Conservation (phyloP, 108 stramenopile genomes). For the Nitzschia putrida region DNA sequence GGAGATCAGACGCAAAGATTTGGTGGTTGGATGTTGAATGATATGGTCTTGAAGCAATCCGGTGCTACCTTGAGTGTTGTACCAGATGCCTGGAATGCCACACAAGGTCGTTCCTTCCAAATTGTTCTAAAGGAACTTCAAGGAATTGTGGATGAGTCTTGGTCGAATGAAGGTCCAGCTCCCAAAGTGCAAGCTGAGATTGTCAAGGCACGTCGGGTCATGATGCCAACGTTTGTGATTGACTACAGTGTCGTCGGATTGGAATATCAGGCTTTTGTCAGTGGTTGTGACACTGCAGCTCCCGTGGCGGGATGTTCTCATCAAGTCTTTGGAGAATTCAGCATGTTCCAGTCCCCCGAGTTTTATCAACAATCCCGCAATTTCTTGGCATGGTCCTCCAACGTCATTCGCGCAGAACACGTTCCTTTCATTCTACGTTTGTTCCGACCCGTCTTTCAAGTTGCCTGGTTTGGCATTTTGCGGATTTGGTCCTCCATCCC, state of each 20-base stretch:
- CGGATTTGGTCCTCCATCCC: slow-evolving; percentile 47
- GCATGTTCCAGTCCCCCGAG: slow-evolving; percentile 20
- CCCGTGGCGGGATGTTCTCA: slow-evolving; percentile 73
- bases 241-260: slow-evolving; percentile 73
- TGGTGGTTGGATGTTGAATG: slow-evolving; percentile 71
- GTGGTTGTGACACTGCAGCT: slow-evolving; percentile 69
- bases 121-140: slow-evolving; percentile 64
- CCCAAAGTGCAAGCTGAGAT: slow-evolving; percentile 66
- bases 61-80: slow-evolving; percentile 47
- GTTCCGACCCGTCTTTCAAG: slow-evolving; percentile 12
- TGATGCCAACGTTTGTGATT: slow-evolving; percentile 80
- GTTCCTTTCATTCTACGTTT: slow-evolving; percentile 11
- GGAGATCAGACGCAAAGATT: slow-evolving; percentile 67
- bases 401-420: slow-evolving; percentile 6
- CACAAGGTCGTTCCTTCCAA: slow-evolving; percentile 59
- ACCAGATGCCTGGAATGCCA: slow-evolving; percentile 87
- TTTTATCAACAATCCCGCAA: slow-evolving; percentile 31
- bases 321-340: slow-evolving; percentile 38
- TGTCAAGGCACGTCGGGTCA: slow-evolving; percentile 62
- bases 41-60: slow-evolving; percentile 55
- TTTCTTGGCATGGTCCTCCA: slow-evolving; percentile 32
- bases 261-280: slow-evolving; percentile 71
- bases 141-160: slow-evolving; percentile 18
- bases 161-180: slow-evolving; percentile 12
- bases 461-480: slow-evolving; percentile 35